phyloP scores from a whole-genome alignment of 2,329 filamentous ascomycete species.

The Aspergillus sp. region DNA sequence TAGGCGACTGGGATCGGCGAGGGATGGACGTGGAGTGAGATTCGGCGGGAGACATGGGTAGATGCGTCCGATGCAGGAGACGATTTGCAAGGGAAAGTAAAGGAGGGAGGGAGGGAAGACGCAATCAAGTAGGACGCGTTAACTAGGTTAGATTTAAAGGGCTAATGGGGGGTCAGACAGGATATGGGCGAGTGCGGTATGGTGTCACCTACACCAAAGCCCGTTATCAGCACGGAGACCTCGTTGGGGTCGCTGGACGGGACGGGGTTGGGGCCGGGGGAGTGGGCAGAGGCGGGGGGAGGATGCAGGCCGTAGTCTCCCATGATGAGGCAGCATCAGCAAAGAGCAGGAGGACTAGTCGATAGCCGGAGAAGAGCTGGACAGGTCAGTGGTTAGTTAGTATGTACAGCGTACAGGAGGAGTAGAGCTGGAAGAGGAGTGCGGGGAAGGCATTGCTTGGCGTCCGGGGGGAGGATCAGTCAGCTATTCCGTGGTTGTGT shows the following conservation, averaged over 20 bases:
- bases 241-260: constrained; percentile 14
- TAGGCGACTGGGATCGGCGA: constrained; percentile 64
- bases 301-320: constrained; percentile 22
- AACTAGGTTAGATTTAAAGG: constrained; percentile 62
- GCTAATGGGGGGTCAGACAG: constrained; percentile 38
- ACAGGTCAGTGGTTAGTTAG: too few species aligned
- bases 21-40: constrained; percentile 46
- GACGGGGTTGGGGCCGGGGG: constrained; percentile 7
- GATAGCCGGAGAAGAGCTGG: too few species aligned
- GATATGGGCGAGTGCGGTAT: neutral
- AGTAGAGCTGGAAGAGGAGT: too few species aligned
- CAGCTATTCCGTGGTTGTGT: too few species aligned
- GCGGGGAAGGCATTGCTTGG: too few species aligned
- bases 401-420: too few species aligned
- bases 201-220: constrained; percentile 24
- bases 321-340: constrained; percentile 16
- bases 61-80: constrained; percentile 7
- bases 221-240: constrained; percentile 27
- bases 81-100: constrained; percentile 37
- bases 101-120: constrained; percentile 53
- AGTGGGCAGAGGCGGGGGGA: constrained; percentile 7
- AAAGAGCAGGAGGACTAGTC: too few species aligned
- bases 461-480: too few species aligned
- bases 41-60: constrained; percentile 17
- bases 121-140: constrained; percentile 81